Conservation (phyloP, 495 filamentous ascomycete species). For the Penicillium bialowiezense region DNA sequence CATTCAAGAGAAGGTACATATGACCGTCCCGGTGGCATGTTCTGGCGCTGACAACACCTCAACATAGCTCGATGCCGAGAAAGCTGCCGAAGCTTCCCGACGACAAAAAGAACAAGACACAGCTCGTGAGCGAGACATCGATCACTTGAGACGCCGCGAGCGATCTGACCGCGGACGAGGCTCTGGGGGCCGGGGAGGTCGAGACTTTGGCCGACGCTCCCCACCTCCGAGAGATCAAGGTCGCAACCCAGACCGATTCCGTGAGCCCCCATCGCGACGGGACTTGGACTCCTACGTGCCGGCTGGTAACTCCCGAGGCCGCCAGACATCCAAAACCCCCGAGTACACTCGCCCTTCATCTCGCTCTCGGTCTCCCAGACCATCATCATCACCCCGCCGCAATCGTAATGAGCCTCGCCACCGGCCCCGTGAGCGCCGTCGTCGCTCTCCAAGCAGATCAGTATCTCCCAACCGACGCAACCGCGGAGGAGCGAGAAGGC, state of each 20-base stretch:
- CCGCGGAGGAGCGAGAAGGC: slow-evolving; percentile 35
- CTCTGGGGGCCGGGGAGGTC: slow-evolving; percentile 41
- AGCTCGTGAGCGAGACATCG: slow-evolving; percentile 56
- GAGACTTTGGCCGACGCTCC: slow-evolving; percentile 54
- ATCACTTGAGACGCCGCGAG: slow-evolving; percentile 68
- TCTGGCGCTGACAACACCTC: slow-evolving; percentile 8
- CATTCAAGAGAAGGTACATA: slow-evolving; percentile 81
- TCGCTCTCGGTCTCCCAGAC: slow-evolving; percentile 37
- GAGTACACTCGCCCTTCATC: slow-evolving; percentile 38
- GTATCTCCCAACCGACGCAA: slow-evolving; percentile 36
- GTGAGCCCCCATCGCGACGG: slow-evolving; percentile 50
- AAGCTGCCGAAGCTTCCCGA: slow-evolving; percentile 71
- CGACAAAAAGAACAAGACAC: slow-evolving; percentile 66
- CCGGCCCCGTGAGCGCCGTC: slow-evolving; percentile 28
- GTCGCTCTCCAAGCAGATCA: slow-evolving; percentile 37
- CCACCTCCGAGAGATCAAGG: slow-evolving; percentile 58
- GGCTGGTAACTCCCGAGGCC: slow-evolving; percentile 31
- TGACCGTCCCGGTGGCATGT: no score
- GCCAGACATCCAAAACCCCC: slow-evolving; percentile 33
- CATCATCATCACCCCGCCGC: slow-evolving; percentile 18
- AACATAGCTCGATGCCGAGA: slow-evolving; percentile 74
- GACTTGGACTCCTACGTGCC: slow-evolving; percentile 61
- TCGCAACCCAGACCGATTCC: slow-evolving; percentile 51
- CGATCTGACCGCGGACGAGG: slow-evolving; percentile 65
- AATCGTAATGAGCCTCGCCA: slow-evolving; percentile 25